A percentile compares a stretch with the other conserved stretches of the same genome.
phyloP scores from a whole-genome alignment of 345 rosid species.

The Isatis tinctoria region DNA sequence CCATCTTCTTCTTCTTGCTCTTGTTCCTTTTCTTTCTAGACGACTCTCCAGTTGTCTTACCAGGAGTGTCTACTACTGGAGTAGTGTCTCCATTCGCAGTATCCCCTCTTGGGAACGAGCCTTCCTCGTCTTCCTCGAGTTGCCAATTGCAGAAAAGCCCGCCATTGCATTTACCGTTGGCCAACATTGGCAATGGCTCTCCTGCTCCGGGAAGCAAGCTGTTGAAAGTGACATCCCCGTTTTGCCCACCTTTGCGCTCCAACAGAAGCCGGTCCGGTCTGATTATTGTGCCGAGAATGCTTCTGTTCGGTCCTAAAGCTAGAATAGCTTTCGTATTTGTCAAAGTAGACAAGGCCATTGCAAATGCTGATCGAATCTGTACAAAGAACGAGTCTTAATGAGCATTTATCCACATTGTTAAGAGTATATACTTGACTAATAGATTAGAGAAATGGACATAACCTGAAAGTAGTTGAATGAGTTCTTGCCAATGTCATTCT shows the following conservation, averaged over 20 bases:
- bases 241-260: conserved; percentile 75
- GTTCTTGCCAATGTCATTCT: conserved; percentile 86
- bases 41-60: conserved; percentile 52
- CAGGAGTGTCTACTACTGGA: conserved; percentile 36
- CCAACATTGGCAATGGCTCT: conserved; percentile 58
- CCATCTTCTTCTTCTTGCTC: conserved; percentile 31
- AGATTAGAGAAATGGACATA: conserved; percentile 4
- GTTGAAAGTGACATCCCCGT: conserved; percentile 60
- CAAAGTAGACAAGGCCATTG: conserved; percentile 69
- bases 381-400: not conserved
- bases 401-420: not conserved
- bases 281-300: conserved; percentile 90
- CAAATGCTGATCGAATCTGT: conserved; percentile 93
- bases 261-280: conserved; percentile 69
- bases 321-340: conserved; percentile 61
- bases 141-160: conserved; percentile 77
- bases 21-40: conserved; percentile 45
- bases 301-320: conserved; percentile 61
- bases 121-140: conserved; percentile 67
- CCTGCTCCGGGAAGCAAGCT: conserved; percentile 85
- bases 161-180: conserved; percentile 26
- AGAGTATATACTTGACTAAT: not conserved
- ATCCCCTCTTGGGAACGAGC: conserved; percentile 61
- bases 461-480: conserved; percentile 97
- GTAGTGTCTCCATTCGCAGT: conserved; percentile 29